Evolutionary conservation across 495 filamentous ascomycete species (phyloP).

Genomic region (Neurospora sp.): DNA sequence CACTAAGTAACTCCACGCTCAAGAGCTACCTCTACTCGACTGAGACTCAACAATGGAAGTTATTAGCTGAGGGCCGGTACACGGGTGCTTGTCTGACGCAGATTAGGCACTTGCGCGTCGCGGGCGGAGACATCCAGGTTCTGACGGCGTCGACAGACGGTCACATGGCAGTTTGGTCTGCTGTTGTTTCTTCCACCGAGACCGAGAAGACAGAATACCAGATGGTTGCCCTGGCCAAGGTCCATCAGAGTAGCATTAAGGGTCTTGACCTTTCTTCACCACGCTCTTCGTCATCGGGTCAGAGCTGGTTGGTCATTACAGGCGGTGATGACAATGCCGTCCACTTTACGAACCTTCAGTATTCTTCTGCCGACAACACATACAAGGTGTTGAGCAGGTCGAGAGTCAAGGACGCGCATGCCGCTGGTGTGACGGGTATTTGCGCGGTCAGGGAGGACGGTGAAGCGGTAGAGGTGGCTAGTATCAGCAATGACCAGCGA

Average conservation of each 20-base stretch:
- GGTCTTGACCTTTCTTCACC: constrained; percentile 29
- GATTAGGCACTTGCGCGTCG: constrained; percentile 39
- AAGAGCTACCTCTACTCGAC: constrained; percentile 53
- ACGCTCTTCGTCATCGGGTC: constrained; percentile 7
- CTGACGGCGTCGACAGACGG: constrained; percentile 40
- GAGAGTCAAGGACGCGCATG: constrained; percentile 64
- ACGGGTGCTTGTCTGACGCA: constrained; percentile 74
- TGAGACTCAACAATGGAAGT: constrained; percentile 32
- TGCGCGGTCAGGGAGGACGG: constrained; percentile 28
- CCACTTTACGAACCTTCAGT: constrained; percentile 41
- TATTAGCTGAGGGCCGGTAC: constrained; percentile 52
- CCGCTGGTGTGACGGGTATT: constrained; percentile 65
- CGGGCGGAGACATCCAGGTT: constrained; percentile 36
- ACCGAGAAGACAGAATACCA: not conserved
- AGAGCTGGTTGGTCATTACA: constrained; percentile 46
- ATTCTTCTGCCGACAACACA: not conserved
- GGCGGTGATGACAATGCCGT: constrained; percentile 82
- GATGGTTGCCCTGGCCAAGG: constrained; percentile 20
- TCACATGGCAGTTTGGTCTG: constrained; percentile 28
- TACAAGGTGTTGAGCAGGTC: constrained; percentile 30
- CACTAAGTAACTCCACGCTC: constrained; percentile 70
- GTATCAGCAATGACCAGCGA: constrained; percentile 70
- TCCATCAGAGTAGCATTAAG: constrained; percentile 75
- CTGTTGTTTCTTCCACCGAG: not conserved
- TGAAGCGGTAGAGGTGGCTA: constrained; percentile 34